Evolutionary conservation across 441 rosid species (phyloP).

Genomic region (Brassica balearica): DNA sequence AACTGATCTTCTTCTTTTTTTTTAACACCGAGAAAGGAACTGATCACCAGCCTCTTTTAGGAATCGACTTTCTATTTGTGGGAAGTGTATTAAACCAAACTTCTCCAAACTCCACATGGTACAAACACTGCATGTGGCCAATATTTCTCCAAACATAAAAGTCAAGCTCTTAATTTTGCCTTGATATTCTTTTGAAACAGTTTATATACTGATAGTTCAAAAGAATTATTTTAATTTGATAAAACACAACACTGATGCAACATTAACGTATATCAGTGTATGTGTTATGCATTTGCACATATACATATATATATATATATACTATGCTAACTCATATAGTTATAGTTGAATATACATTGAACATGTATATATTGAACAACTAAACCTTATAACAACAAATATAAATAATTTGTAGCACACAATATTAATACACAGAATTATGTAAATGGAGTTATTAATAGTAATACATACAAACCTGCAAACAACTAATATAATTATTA

Average conservation of each 20-base stretch:
- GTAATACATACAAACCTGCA: no score
- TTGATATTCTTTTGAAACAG: background rate
- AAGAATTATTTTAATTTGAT: background rate
- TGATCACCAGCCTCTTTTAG: slow-evolving; percentile 10
- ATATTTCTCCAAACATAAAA: slow-evolving; percentile 25
- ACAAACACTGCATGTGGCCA: slow-evolving; percentile 38
- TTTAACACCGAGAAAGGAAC: slow-evolving; percentile 8
- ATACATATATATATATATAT: no score
- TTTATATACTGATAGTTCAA: background rate
- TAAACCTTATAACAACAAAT: background rate
- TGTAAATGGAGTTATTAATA: no score
- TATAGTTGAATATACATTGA: background rate
- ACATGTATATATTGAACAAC: background rate
- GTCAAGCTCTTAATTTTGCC: slow-evolving; percentile 18
- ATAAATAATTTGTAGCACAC: background rate
- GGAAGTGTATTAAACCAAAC: slow-evolving; percentile 26
- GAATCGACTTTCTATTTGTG: slow-evolving; percentile 34
- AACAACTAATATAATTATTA: no score
- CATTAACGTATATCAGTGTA: background rate
- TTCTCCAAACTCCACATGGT: slow-evolving; percentile 27
- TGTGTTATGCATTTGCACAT: background rate
- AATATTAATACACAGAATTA: background rate
- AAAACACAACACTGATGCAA: background rate
- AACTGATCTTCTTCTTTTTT: slow-evolving; percentile 13
- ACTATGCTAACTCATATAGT: no score